Conservation (phyloP, 2,329 filamentous ascomycete genomes). For the Scedosporium boydii region DNA sequence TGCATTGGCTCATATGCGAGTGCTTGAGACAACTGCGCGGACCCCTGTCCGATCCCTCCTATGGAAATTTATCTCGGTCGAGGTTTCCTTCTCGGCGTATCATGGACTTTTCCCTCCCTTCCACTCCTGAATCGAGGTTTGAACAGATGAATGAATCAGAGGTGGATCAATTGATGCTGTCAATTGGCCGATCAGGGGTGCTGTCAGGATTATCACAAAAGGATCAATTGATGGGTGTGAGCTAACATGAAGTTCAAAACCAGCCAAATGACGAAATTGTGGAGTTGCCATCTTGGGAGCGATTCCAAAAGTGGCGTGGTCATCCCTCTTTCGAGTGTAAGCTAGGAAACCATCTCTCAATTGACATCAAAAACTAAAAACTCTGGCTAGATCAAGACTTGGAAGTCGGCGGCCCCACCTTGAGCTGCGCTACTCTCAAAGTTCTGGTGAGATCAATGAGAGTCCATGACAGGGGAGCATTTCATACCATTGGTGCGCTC, state of each 20-base stretch:
- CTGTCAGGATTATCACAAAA: background rate
- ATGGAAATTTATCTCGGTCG: background rate
- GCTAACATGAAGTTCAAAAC: background rate
- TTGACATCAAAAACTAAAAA: background rate
- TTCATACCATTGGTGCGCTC: too few relatives aligned
- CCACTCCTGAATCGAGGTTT: background rate
- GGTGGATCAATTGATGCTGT: background rate
- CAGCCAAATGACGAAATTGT: background rate
- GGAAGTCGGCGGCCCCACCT: background rate
- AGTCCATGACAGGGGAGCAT: too few relatives aligned
- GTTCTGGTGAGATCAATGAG: too few relatives aligned
- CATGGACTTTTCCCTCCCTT: background rate
- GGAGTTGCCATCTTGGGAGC: background rate
- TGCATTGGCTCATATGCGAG: slow-evolving; percentile 8
- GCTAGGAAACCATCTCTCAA: background rate
- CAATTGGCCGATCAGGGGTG: background rate
- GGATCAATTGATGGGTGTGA: background rate
- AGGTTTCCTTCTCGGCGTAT: background rate
- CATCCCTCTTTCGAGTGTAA: background rate
- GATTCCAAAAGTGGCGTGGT: background rate
- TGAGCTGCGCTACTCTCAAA: too few relatives aligned
- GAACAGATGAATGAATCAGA: background rate
- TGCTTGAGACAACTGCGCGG: slow-evolving; percentile 3
- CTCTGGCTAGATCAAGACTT: background rate
- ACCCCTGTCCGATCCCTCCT: background rate